These are phyloP conservation scores for Knoxdaviesia capensis DNA, from an alignment of 2,329 filamentous ascomycete species.

Conservation along the genomic window DNA sequence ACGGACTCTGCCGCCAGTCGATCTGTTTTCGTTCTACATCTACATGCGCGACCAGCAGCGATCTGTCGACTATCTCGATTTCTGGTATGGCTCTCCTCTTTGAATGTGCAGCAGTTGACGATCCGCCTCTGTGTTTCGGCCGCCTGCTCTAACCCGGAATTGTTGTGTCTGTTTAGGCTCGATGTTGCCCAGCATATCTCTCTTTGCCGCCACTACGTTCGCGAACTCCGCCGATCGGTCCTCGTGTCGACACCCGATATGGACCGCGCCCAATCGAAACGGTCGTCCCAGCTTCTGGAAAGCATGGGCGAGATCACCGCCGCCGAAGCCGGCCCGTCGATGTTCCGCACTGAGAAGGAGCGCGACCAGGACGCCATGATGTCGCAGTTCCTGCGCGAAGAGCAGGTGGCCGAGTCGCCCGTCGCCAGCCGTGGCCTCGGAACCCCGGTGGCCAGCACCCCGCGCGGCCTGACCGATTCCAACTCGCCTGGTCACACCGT, in stretches of 20 bases:
- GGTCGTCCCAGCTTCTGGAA: slow-evolving; percentile 65
- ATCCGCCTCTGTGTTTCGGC: too few species aligned
- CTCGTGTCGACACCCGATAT: slow-evolving; percentile 83
- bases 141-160: not conserved
- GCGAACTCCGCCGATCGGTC: slow-evolving; percentile 81
- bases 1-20: slow-evolving; percentile 84
- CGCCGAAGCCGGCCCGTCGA: slow-evolving; percentile 37
- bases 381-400: slow-evolving; percentile 68
- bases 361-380: slow-evolving; percentile 73
- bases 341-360: slow-evolving; percentile 48
- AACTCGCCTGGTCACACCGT: slow-evolving; percentile 71
- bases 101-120: not conserved
- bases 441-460: slow-evolving; percentile 38
- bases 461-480: slow-evolving; percentile 47
- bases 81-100: slow-evolving; percentile 47
- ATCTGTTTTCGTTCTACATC: slow-evolving; percentile 97
- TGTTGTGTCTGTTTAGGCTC: slow-evolving; percentile 40
- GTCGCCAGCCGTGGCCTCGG: slow-evolving; percentile 26
- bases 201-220: slow-evolving; percentile 88
- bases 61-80: slow-evolving; percentile 94
- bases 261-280: slow-evolving; percentile 61
- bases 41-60: slow-evolving; percentile 98
- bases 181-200: slow-evolving; percentile 99
- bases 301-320: slow-evolving; percentile 46
- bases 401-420: slow-evolving; percentile 27